Evolutionary conservation across 495 filamentous ascomycete genomes (phyloP), one percentile per base, ranked within the genome.

Genomic region (Collariella sp.): DNA sequence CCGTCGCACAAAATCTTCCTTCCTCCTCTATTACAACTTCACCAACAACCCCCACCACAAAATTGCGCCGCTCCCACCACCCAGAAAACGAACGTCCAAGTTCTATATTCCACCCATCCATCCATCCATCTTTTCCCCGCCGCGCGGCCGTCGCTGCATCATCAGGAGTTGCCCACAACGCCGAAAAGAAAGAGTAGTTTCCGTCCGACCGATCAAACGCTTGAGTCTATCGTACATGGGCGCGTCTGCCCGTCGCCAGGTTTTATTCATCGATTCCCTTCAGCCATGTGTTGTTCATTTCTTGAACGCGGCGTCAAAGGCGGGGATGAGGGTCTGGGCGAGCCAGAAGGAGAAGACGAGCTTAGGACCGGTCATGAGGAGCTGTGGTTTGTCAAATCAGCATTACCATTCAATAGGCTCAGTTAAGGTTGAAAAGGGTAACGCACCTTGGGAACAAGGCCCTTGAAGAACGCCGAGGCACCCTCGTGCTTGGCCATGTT

Each of bases 271-370:
- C 12, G 6, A 11, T 10, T 3, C 16, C 19, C 26, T 6, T 15
- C 24, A 13, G 10, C 19, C 31, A 7, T 5, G 7, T 0, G 0
- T 16, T 6, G 5, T 39, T 52, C 42, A 53, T 16, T 53, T 49
- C 49, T 35, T 49, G 34, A 68, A 65, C 4, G 62, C 62, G 24
- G 45, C 36, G 34, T 81, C 78, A 50, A 81, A 81, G 9, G 76
- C 72, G 2, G 77, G 78, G 67, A 96, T 96, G 60, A 96, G 73
- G 40, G 89, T 95, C 76, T 96, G 90, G 54, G 91, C 93, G 61
- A 99, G 80, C 93, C 93, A 99, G 82, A 99, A 99, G 60, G 90
- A 96, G 80, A 98, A 98, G 52, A 96, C 91, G 47, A 98, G 77
- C 80, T 98, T 98, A 56, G 93, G 93, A 29, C 93, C 93, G 19